A percentile compares a stretch with the other conserved stretches of the same genome.
Conservation (phyloP, 2,329 filamentous ascomycete genomes). For the Colletotrichum magnum region DNA sequence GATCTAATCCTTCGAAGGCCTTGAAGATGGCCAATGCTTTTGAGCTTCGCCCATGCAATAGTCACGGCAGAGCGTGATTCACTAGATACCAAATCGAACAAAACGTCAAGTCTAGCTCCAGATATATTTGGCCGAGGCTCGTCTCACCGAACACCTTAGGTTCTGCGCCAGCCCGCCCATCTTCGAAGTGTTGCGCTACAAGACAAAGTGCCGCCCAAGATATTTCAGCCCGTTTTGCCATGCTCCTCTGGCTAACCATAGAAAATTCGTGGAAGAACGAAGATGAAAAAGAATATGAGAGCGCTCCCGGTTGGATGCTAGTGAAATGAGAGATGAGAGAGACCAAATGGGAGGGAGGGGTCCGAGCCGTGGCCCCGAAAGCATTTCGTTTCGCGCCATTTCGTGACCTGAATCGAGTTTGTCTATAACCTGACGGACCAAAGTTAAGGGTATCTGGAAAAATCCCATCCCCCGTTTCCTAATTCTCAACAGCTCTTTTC, state of each 20-base stretch:
- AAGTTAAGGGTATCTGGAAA: conserved; percentile 52
- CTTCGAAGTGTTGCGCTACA: conserved; percentile 1
- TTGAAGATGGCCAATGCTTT: no score
- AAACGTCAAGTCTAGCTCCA: no score
- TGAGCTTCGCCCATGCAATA: no score
- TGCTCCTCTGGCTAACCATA: background rate
- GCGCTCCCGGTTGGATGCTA: conserved; percentile 10
- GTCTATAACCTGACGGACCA: conserved; percentile 53
- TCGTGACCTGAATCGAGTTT: conserved; percentile 46
- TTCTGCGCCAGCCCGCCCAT: background rate
- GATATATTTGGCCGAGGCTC: no score
- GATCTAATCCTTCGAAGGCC: no score
- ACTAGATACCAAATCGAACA: no score
- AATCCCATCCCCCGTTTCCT: conserved; percentile 39
- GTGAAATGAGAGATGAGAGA: conserved; percentile 21
- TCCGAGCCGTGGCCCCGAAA: background rate
- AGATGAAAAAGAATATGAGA: background rate
- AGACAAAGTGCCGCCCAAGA: conserved; percentile 6
- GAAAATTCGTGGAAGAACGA: background rate
- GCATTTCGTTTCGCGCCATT: conserved; percentile 39
- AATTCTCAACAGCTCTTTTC: conserved; percentile 32
- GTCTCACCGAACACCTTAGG: background rate
- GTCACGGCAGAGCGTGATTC: no score
- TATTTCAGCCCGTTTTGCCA: background rate
- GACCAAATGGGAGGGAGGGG: background rate